phyloP scores from a whole-genome alignment of 2,329 filamentous ascomycete genomes.

The Fusarium euwallaceae region DNA sequence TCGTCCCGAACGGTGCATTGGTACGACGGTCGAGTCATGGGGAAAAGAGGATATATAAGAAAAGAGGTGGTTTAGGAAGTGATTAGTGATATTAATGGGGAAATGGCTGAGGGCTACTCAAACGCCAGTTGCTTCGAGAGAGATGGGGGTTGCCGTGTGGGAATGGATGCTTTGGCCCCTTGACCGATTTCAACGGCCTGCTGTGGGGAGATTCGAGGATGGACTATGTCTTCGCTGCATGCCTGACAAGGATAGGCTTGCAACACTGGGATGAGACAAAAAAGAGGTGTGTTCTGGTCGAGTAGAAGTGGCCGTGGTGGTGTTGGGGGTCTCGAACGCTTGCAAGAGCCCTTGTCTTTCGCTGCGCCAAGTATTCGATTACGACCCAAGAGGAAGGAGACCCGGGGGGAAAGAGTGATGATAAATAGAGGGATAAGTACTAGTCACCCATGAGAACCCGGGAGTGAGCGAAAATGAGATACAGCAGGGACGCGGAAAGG shows the following conservation, averaged over 20 bases:
- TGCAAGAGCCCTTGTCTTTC: background rate
- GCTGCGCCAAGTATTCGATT: background rate
- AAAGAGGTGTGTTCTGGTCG: background rate
- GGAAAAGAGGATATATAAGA: slow-evolving; percentile 20
- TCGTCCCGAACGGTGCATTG: slow-evolving; percentile 47
- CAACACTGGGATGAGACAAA: slow-evolving; percentile 23
- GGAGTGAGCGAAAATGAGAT: background rate
- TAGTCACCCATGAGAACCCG: background rate
- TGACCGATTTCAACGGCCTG: slow-evolving; percentile 1
- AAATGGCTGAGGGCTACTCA: slow-evolving; percentile 5
- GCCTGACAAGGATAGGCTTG: slow-evolving; percentile 8
- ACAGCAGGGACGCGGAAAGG: background rate
- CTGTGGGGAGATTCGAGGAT: slow-evolving; percentile 4
- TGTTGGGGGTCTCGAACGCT: background rate
- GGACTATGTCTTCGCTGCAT: slow-evolving; percentile 17
- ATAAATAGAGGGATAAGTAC: background rate
- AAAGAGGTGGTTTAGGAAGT: background rate
- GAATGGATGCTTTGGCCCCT: slow-evolving; percentile 6
- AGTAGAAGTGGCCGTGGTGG: background rate
- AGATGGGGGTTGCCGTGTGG: background rate
- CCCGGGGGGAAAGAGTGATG: background rate
- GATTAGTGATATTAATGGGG: slow-evolving; percentile 12
- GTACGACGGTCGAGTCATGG: slow-evolving; percentile 47
- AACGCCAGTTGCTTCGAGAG: background rate
- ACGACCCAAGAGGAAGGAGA: background rate